These are phyloP conservation scores for Apostasia shenzhenica DNA, from an alignment of 106 monocot species.

Conservation along the genomic window DNA sequence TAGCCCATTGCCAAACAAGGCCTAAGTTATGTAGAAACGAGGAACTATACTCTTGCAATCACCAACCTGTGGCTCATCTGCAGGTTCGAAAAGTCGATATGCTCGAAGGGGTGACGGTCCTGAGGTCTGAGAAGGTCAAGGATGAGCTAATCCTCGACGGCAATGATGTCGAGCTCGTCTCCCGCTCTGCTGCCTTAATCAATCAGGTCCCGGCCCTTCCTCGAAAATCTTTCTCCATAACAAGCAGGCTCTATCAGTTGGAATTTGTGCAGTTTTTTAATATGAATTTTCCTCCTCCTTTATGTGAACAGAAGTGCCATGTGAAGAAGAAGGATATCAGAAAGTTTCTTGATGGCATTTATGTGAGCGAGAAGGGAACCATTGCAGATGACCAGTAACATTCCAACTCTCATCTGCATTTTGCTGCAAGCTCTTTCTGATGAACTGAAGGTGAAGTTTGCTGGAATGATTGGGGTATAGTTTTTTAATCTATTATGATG, in stretches of 20 bases:
- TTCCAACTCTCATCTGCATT: no score
- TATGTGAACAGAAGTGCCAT: slow-evolving; percentile 51
- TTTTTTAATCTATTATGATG: no score
- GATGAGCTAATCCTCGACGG: slow-evolving; percentile 86
- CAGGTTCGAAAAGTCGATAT: slow-evolving; percentile 85
- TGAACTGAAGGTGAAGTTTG: no score
- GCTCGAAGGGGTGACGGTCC: slow-evolving; percentile 59
- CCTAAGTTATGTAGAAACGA: no score
- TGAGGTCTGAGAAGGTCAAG: slow-evolving; percentile 84
- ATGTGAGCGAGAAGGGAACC: slow-evolving; percentile 58
- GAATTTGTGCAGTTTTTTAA: neutral
- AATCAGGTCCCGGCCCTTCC: slow-evolving; percentile 46
- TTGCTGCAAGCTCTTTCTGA: no score
- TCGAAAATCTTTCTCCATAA: neutral
- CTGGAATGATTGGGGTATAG: no score
- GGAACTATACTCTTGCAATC: no score
- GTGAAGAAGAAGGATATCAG: slow-evolving; percentile 73
- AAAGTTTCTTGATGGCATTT: slow-evolving; percentile 72
- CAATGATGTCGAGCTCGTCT: slow-evolving; percentile 83
- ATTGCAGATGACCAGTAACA: slow-evolving; percentile 26
- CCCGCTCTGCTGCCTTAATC: slow-evolving; percentile 77
- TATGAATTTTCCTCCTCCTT: neutral
- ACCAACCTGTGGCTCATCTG: neutral
- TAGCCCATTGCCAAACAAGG: no score
- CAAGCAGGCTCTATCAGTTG: no score